These are phyloP conservation scores for Tetrapisispora nanseiensis DNA, from an alignment of 805 yeast genomes.

Conservation along the genomic window DNA sequence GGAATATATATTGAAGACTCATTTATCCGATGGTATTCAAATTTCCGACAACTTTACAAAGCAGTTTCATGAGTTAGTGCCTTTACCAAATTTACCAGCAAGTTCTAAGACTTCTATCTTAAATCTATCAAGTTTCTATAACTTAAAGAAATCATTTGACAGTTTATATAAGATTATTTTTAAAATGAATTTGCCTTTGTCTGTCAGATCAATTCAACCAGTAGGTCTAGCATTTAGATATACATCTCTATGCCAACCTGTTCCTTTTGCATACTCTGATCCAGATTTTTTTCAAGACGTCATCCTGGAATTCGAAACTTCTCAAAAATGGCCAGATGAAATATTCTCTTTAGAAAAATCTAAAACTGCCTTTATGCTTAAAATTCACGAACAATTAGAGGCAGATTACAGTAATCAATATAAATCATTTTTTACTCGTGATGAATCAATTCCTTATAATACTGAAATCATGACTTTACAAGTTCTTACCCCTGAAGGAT, in stretches of 20 bases:
- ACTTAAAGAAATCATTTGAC: constrained; percentile 45
- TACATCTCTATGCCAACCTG: constrained; percentile 70
- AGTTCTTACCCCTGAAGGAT: constrained; percentile 81
- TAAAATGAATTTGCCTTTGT: constrained; percentile 54
- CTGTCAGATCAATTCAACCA: constrained; percentile 62
- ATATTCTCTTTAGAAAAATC: constrained; percentile 74
- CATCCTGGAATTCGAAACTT: constrained; percentile 77
- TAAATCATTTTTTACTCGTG: constrained; percentile 52
- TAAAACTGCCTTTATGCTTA: constrained; percentile 79
- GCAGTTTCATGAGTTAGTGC: constrained; percentile 43
- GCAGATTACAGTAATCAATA: constrained; percentile 44
- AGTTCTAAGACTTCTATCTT: constrained; percentile 43
- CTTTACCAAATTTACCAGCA: constrained; percentile 51
- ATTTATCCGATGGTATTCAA: constrained; percentile 39
- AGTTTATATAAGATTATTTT: constrained; percentile 43
- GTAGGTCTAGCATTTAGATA: constrained; percentile 66
- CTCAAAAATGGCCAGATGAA: constrained; percentile 95
- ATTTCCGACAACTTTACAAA: constrained; percentile 29
- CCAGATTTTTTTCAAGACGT: constrained; percentile 77
- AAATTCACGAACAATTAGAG: constrained; percentile 42
- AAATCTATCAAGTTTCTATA: constrained; percentile 35
- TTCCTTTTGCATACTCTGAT: constrained; percentile 64
- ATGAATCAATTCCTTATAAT: constrained; percentile 58
- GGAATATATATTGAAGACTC: constrained; percentile 52
- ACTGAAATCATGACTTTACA: constrained; percentile 47